Percentiles rank a stretch among this genome's conserved stretches.
Conservation (phyloP, 1,284 basidiomycete species). For the Ustilago bromivora region DNA sequence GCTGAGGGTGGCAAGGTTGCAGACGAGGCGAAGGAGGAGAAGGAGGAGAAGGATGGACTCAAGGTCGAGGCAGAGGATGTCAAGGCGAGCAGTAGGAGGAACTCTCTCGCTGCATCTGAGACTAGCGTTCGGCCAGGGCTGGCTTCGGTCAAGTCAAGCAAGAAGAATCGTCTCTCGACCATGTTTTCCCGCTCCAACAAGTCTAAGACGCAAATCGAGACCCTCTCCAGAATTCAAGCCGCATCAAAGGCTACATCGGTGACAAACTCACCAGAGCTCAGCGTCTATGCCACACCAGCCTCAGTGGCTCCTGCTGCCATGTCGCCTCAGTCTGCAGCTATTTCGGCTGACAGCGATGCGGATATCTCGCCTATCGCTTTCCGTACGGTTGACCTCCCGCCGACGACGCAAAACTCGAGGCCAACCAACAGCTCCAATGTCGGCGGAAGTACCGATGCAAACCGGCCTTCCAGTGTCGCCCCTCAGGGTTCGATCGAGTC, state of each 20-base stretch:
- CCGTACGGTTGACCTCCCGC: constrained; percentile 25
- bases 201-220: constrained; percentile 22
- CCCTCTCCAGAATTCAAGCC: not conserved
- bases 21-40: not conserved
- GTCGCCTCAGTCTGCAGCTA: constrained; percentile 38
- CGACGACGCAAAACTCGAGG: constrained; percentile 13
- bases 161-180: constrained; percentile 24
- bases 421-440: constrained; percentile 10
- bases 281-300: constrained; percentile 25
- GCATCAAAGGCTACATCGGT: constrained; percentile 7
- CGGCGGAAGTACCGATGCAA: constrained; percentile 17
- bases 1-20: not conserved
- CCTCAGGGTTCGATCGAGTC: constrained; percentile 13
- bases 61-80: constrained; percentile 12
- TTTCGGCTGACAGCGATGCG: constrained; percentile 35
- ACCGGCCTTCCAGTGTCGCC: constrained; percentile 27
- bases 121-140: constrained; percentile 6
- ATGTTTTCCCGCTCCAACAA: constrained; percentile 31
- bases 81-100: constrained; percentile 13
- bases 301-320: constrained; percentile 18
- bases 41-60: not conserved
- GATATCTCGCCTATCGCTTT: constrained; percentile 43
- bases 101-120: constrained; percentile 27
- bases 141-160: constrained; percentile 17
- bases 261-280: constrained; percentile 12